A percentile compares a stretch with the other conserved stretches of the same genome.
Conservation (phyloP, 148 eudicot genomes). For the Bassia scoparia region DNA sequence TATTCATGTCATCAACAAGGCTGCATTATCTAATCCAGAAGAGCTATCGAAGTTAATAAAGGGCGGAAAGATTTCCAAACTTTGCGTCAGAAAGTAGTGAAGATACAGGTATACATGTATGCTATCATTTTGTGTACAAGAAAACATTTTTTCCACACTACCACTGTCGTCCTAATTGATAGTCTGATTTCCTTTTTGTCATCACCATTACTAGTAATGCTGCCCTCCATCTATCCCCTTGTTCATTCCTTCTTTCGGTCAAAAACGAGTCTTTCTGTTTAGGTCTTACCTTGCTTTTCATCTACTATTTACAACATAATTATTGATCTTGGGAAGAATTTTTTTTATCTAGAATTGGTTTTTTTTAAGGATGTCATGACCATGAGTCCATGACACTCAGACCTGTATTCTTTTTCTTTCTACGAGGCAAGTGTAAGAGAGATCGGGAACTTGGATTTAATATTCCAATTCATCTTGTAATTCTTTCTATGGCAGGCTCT, state of each 20-base stretch:
- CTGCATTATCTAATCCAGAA: constrained; percentile 92
- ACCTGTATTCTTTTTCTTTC: background rate
- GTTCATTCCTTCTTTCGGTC: background rate
- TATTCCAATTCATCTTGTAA: background rate
- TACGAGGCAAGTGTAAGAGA: background rate
- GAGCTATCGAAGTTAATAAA: constrained; percentile 83
- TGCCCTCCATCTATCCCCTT: background rate
- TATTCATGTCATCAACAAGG: constrained; percentile 47
- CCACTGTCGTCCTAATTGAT: background rate
- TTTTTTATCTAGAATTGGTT: background rate
- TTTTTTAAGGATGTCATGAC: background rate
- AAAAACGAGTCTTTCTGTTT: background rate
- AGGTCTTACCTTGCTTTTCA: background rate
- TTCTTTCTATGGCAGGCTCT: constrained; percentile 68
- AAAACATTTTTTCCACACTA: background rate
- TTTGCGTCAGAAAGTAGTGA: constrained; percentile 82
- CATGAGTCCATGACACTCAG: background rate
- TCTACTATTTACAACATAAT: background rate
- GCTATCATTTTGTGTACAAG: background rate
- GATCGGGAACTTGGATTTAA: background rate
- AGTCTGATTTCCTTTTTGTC: background rate
- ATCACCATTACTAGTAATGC: background rate
- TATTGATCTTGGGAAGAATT: background rate
- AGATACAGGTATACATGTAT: constrained; percentile 70
- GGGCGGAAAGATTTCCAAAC: constrained; percentile 72